phyloP scores from a whole-genome alignment of 768 basidiomycete species.

The Auricularia heimuer region DNA sequence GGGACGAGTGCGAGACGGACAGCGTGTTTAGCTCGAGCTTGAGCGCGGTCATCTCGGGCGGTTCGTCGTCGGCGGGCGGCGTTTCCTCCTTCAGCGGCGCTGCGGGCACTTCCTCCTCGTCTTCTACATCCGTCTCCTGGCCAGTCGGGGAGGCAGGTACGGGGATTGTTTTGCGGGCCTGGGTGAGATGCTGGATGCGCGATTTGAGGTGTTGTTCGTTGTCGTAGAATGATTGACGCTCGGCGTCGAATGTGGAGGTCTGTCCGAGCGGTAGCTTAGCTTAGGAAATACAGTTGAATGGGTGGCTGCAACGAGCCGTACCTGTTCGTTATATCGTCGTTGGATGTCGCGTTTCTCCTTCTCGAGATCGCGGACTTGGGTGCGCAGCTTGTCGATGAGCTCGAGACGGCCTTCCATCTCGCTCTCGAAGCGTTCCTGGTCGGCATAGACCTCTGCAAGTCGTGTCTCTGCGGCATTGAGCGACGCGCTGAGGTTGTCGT shows the following conservation, averaged over 20 bases:
- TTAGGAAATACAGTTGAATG: conserved; percentile 7
- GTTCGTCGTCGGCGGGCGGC: conserved; percentile 46
- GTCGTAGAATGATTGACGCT: conserved; percentile 86
- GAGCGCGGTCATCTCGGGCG: conserved; percentile 81
- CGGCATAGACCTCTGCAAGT: conserved; percentile 68
- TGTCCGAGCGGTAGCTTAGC: conserved; percentile 22
- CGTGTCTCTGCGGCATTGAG: conserved; percentile 62
- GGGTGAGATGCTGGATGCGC: conserved; percentile 70
- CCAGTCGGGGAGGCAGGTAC: conserved; percentile 19
- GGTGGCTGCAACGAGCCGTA: conserved; percentile 18
- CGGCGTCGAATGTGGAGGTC: conserved; percentile 84
- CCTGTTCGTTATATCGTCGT: conserved; percentile 85
- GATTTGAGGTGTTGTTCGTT: conserved; percentile 90
- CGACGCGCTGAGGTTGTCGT: conserved; percentile 51
- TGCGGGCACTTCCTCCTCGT: conserved; percentile 27
- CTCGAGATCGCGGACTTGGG: conserved; percentile 76
- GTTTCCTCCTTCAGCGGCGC: conserved; percentile 12
- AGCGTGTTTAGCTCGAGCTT: conserved; percentile 78
- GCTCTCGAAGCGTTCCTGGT: conserved; percentile 71
- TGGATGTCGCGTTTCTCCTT: conserved; percentile 78
- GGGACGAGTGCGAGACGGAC: conserved; percentile 71
- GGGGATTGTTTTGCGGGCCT: conserved; percentile 50
- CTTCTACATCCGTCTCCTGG: conserved; percentile 26
- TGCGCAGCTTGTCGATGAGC: conserved; percentile 69
- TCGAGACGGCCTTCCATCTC: conserved; percentile 77